Evolutionary conservation across 1,284 basidiomycete species (phyloP), one percentile per base, ranked within the genome.

Genomic region (Cystobasidium pallidum): DNA sequence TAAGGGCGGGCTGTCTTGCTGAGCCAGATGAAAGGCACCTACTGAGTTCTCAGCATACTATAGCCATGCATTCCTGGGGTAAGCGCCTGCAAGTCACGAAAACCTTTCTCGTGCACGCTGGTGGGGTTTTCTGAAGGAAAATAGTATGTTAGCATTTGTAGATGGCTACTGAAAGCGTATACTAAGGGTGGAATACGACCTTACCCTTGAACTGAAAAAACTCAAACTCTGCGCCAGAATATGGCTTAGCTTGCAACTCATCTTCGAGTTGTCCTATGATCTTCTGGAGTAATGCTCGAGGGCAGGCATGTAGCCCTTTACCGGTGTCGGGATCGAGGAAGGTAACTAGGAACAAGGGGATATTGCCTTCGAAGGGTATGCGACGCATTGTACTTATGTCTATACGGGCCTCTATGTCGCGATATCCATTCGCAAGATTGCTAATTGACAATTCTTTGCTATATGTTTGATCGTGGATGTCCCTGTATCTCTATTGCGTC

Each of bases 331-430:
- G 91, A 79, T 96, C 90, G 63, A 90, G 79, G 83, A 96, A 98
- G 3, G 89, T 90, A 41, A 95, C 85, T 3, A 99, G 84, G 84
- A 98, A 98, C 83, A 98, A 92, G 0, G 94, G 91, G 1, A 94
- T 87, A 75, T 94, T 86, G 78, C 90, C 84, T 81, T 98, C 94
- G 93, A 93, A 97, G 71, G 92, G 90, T 66, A 97, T 89, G 21
- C 91, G 86, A 19, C 95, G 88, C 80, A 78, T 80, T 4, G 74
- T 72, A 52, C 66, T 39, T 45, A 76, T 66, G 67, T 76, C 75
- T 74, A 78, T 76, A 10, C 70, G 65, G n/a, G 77, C 75, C 41
- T 91, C 82, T 34, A 99, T 81, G 80, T 99, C 94, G 19, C 88
- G 87, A 81, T 94, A 98, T 0, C 95, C 95, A 78, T 97, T 98